phyloP scores from a whole-genome alignment of 1,284 basidiomycete genomes.

The Pholiota adiposa region DNA sequence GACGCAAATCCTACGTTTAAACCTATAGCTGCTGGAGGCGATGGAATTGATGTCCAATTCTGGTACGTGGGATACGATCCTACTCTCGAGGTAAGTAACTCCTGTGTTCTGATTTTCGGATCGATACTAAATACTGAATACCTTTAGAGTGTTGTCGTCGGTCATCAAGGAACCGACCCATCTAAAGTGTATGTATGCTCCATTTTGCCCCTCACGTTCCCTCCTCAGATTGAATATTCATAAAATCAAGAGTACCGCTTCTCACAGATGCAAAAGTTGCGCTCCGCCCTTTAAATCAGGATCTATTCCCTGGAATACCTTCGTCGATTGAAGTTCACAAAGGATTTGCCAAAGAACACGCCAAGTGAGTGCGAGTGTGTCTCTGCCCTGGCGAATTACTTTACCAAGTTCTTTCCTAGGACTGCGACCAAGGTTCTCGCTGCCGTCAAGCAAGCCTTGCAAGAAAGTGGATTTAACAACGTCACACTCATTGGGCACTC shows the following conservation, averaged over 20 bases:
- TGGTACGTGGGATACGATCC: conserved; percentile 42
- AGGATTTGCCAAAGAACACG: conserved; percentile 60
- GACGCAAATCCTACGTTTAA: conserved; percentile 55
- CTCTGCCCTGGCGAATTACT: not conserved
- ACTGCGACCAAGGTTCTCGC: conserved; percentile 52
- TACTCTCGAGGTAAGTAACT: conserved; percentile 27
- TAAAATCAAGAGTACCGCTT: conserved; percentile 45
- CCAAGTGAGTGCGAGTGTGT: conserved; percentile 48
- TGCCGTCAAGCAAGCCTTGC: conserved; percentile 49
- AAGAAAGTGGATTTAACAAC: conserved; percentile 38
- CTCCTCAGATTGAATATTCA: not conserved
- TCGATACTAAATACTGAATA: not conserved
- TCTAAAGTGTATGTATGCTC: conserved; percentile 44
- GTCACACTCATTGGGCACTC: conserved; percentile 63
- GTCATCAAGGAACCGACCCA: conserved; percentile 57
- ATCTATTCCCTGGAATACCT: conserved; percentile 62
- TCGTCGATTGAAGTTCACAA: conserved; percentile 53
- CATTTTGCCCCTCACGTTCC: not conserved
- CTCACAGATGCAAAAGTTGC: conserved; percentile 58
- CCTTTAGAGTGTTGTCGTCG: conserved; percentile 47
- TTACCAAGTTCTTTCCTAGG: conserved; percentile 32
- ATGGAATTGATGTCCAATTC: conserved; percentile 54
- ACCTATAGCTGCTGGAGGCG: conserved; percentile 63
- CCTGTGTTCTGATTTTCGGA: not conserved
- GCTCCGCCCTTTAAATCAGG: conserved; percentile 41